A percentile compares a stretch with the other conserved stretches of the same genome.
These are phyloP conservation scores for Hortiboletus rubellus DNA, from an alignment of 1,284 basidiomycete genomes.

Conservation along the genomic window DNA sequence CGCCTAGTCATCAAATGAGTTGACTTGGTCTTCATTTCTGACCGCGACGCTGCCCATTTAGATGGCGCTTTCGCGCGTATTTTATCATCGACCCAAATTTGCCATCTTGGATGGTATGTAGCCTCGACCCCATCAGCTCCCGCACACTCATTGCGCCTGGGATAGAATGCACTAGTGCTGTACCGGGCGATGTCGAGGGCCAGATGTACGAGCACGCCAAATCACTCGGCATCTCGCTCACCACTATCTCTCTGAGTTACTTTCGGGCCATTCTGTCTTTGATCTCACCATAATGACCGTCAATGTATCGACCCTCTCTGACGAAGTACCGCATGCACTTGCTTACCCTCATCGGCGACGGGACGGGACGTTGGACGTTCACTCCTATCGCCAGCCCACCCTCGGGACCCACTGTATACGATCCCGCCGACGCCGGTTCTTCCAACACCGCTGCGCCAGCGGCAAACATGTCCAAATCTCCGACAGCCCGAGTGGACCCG, in stretches of 20 bases:
- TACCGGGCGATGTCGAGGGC: conserved; percentile 95
- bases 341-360: conserved; percentile 72
- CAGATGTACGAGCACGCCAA: conserved; percentile 96
- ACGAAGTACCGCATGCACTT: conserved; percentile 84
- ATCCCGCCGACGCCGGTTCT: too few species aligned
- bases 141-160: background rate
- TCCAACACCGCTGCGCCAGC: conserved; percentile 24
- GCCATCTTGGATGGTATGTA: conserved; percentile 70
- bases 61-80: conserved; percentile 85
- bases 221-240: conserved; percentile 87
- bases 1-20: background rate
- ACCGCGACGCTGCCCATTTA: conserved; percentile 27
- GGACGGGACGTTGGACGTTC: conserved; percentile 67
- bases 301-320: conserved; percentile 61
- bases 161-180: conserved; percentile 91
- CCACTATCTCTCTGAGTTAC: conserved; percentile 84
- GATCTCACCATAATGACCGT: background rate
- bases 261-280: conserved; percentile 12
- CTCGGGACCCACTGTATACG: background rate
- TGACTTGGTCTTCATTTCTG: background rate
- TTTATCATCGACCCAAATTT: conserved; percentile 82
- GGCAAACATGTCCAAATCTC: conserved; percentile 43
- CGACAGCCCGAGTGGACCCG: conserved; percentile 59
- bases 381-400: conserved; percentile 30
- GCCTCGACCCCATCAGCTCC: background rate